phyloP scores from a whole-genome alignment of 1,284 basidiomycete genomes.

The Microbotryum silenes-acaulis region DNA sequence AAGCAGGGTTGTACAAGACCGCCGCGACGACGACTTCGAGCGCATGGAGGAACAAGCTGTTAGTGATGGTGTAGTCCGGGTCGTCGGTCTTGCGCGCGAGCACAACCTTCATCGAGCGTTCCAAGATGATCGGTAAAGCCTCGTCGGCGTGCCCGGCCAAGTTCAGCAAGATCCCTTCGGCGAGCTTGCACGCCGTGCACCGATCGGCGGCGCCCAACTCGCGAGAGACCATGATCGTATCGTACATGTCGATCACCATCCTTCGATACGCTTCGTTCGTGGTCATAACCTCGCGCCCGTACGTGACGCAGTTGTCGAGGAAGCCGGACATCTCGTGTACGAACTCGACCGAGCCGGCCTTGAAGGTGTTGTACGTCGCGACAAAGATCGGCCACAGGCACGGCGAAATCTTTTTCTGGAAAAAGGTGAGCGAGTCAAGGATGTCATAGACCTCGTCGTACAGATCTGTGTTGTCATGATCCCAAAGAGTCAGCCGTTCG shows the following conservation, averaged over 20 bases:
- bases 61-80: constrained; percentile 48
- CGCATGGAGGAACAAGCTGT: constrained; percentile 63
- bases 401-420: constrained; percentile 63
- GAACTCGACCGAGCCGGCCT: constrained; percentile 74
- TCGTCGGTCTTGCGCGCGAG: constrained; percentile 36
- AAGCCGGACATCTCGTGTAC: constrained; percentile 82
- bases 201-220: constrained; percentile 74
- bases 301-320: constrained; percentile 82
- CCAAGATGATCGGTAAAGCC: constrained; percentile 53
- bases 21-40: constrained; percentile 74
- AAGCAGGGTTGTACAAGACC: constrained; percentile 73
- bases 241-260: constrained; percentile 77
- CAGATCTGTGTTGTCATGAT: constrained; percentile 50
- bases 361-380: constrained; percentile 75
- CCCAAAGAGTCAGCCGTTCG: neutral
- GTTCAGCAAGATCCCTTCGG: constrained; percentile 72
- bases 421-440: constrained; percentile 77
- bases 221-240: constrained; percentile 60
- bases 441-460: constrained; percentile 84
- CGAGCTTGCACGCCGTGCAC: constrained; percentile 76
- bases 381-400: constrained; percentile 83
- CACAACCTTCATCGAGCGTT: constrained; percentile 53
- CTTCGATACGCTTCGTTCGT: constrained; percentile 64
- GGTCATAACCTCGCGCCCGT: constrained; percentile 68
- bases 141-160: constrained; percentile 68